Conservation (phyloP, 2,329 filamentous ascomycete species). For the Rutstroemia sp. region DNA sequence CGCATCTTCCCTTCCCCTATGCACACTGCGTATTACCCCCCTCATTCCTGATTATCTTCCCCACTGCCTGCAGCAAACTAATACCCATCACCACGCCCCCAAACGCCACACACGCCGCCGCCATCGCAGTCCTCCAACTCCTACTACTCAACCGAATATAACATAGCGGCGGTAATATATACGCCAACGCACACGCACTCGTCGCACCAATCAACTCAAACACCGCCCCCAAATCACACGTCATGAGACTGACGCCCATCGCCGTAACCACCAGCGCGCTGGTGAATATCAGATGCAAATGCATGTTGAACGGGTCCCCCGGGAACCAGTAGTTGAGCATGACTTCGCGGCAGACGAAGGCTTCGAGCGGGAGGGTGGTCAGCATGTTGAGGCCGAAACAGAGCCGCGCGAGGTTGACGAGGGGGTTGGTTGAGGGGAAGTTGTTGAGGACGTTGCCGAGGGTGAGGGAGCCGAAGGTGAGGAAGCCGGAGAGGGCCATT, state of each 20-base stretch:
- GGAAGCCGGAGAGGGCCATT: conserved; percentile 83
- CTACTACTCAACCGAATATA: conserved; percentile 86
- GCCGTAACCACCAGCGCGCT: conserved; percentile 73
- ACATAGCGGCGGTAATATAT: conserved; percentile 89
- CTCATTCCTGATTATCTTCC: conserved; percentile 48
- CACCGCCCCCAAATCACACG: conserved; percentile 87
- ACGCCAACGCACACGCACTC: conserved; percentile 86
- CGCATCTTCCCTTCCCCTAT: not conserved
- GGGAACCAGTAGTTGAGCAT: conserved; percentile 80
- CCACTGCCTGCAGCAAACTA: conserved; percentile 64
- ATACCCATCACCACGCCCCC: conserved; percentile 74
- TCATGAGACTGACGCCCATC: conserved; percentile 71
- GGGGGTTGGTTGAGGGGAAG: conserved; percentile 80
- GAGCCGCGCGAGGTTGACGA: conserved; percentile 90
- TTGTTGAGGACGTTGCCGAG: conserved; percentile 97
- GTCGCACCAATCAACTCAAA: conserved; percentile 96
- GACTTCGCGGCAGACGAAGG: conserved; percentile 94
- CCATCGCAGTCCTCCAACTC: conserved; percentile 66
- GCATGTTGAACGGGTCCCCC: conserved; percentile 63
- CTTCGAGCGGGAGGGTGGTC: conserved; percentile 90
- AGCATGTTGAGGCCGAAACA: conserved; percentile 99
- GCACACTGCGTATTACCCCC: conserved; percentile 22
- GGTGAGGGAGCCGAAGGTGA: conserved; percentile 88
- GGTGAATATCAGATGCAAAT: conserved; percentile 74
- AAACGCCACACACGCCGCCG: conserved; percentile 68